Conservation (phyloP, 257 asterid genomes). For the Solanum pimpinellifolium region DNA sequence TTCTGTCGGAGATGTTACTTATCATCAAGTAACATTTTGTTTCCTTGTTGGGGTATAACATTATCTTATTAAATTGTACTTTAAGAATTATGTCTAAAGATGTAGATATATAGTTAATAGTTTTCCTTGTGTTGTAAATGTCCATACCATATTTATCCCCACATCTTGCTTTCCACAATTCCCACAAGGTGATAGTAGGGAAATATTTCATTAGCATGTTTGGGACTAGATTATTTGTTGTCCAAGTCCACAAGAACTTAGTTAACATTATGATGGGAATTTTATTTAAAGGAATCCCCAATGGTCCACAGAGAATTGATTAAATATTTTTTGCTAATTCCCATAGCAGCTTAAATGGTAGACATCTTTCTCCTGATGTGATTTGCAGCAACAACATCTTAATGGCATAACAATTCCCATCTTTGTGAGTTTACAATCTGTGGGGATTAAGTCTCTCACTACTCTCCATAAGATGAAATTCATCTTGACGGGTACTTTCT, state of each 20-base stretch:
- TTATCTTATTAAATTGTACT: no score
- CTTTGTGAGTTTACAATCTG: not conserved
- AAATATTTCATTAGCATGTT: no score
- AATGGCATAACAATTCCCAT: not conserved
- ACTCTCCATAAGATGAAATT: not conserved
- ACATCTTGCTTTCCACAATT: not conserved
- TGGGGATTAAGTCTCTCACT: not conserved
- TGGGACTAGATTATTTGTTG: no score
- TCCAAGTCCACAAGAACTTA: not conserved
- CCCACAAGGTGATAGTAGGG: not conserved
- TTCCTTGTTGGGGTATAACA: no score
- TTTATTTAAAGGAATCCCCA: not conserved
- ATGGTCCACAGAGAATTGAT: not conserved
- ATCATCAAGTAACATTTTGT: no score
- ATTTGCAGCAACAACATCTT: not conserved
- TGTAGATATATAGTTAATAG: no score
- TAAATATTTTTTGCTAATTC: not conserved
- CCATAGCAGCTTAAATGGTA: not conserved
- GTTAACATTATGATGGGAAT: no score
- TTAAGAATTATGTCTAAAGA: not conserved
- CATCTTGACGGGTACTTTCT: not conserved
- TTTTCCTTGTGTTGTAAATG: not conserved
- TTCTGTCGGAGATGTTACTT: rapidly evolving
- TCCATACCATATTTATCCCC: not conserved
- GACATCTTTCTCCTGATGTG: no score